Base-by-base conservation (phyloP, 768 basidiomycete species). In the Auricularia heimuer region DNA sequence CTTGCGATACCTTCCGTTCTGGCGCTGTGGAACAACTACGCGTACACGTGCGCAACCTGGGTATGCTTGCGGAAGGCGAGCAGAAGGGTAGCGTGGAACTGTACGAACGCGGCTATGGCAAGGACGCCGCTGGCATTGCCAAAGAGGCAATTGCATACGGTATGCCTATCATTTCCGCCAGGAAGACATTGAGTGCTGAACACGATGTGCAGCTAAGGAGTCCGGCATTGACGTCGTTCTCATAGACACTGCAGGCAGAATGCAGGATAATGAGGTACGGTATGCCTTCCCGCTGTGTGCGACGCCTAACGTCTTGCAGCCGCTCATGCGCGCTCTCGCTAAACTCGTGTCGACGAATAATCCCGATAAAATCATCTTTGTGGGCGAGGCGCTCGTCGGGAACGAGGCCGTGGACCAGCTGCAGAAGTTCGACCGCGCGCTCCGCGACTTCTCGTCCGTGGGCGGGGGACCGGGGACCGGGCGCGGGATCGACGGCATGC, bases 321-420 rank as follows among this genome's bases (percentile, higher is more conserved):
- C 97, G 1, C 77, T 99, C 68, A 99, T 99, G 97, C 85, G 94
- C 18, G 96, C 97, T 2, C 81, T 99, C n/a, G 94, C 97, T 39
- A 98, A 99, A 90, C 85, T 99, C 65, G 94, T 99, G 35, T 79
- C 91, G 0, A 89, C 91, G 63, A 99, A 99, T 76, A 91, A 80
- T 65, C 96, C 97, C 0, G 97, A 99, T 81, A 98, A 95, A 76
- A 92, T 98, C 70, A 82, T 98, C 64, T 99, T 99, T 70, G 97
- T 99, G 54, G 97, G 97, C 62, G 97, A 99, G 75, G 97, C 97
- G 0, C 80, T 98, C 47, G 97, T 98, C 4, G 97, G 97, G 6
- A 99, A 99, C 74, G 97, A 99, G 75, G 97, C 97, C 1, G 95
- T 98, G 34, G 97, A 99, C 77, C 97, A 99, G 70, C 78, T 98